Evolutionary conservation across 2,329 filamentous ascomycete genomes (phyloP), one percentile per base, ranked within the genome.

Genomic region (Helotiales sp.): DNA sequence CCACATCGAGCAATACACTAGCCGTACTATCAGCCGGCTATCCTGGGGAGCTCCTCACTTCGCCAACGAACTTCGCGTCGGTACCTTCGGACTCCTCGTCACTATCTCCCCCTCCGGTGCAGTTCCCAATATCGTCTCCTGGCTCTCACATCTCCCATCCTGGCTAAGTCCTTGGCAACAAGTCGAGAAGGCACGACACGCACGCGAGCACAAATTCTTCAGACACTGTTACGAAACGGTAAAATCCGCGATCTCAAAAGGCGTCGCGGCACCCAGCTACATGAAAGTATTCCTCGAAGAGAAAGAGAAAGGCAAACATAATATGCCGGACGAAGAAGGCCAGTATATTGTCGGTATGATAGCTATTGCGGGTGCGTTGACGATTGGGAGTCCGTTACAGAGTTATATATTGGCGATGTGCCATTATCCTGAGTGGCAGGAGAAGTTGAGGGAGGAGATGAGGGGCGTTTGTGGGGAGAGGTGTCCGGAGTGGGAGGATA

Each of bases 1-100:
- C 69, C 81, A 79, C 69, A 75, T 84, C 59, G 82, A 84, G 74
- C 81, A 84, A 69, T 82, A 83, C 73, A 84, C 82, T 6, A 76
- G 78, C 24, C 78, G 82, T 3, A 83, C 82, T 6, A 80, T 84
- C 2, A 80, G 81, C 4, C 79, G 82, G 0, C 78, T 84, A 1
- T 78, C 77, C 13, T 84, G 82, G 82, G 82, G 82, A 24, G 81
- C 78, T 15, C 75, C 81, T 6, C 78, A 80, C 50, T 78, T 79
- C 6, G 78, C 80, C 6, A 71, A 78, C 34, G 67, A 80, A 15
- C 77, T 84, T 7, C 79, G 82, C 15, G 75, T 81, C 52, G 83
- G 81, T 8, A 84, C 82, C 0, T 80, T 82, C 22, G 82, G 81
- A 13, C 76, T 84, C 1, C 79, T 84, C 20, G 76, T 81, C 66